Evolutionary conservation across 768 basidiomycete genomes (phyloP), one percentile per base, ranked within the genome.

Genomic region (Xerocomellus intermedius): DNA sequence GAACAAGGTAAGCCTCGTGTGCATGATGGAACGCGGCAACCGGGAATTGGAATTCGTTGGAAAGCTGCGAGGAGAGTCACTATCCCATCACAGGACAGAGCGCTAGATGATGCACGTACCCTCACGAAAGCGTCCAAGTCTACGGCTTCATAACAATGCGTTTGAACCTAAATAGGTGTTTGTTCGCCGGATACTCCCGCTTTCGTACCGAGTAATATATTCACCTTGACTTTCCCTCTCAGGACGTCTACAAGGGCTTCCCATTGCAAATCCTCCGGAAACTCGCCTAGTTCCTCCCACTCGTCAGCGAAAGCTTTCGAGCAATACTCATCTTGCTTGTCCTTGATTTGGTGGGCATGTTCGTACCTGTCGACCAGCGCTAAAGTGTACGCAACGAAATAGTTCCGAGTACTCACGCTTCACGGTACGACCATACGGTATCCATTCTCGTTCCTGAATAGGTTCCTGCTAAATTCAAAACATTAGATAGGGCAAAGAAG

Each of bases 21-120:
- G 90, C 89, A 60, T 91, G 89, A 61, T 91, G 89, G 70, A 90
- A 82, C 0, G 86, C 85, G 0, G 88, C 82, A 36, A 91, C 74
- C 0, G 85, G 81, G 71, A 89, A 89, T 56, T 89, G 74, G 75
- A 91, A 93, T 59, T 93, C 90, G 69, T 92, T 89, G 10, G 88
- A 82, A 4, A 92, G 75, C 78, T 89, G 52, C 3, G 5, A 52
- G 37, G 6, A 12, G 30, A 8, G 38, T 55, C 21, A 45, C 7
- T 3, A 19, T 37, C 26, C 19, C 8, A 28, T 30, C 17, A 12
- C 5, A 10, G 2, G 7, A 49, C 7, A 6, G 13, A 26, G 16
- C 21, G 8, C 10, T 8, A 1, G 28, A 35, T 10, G 17, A 35
- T 30, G n/a, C 5, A 67, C 82, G 12, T 65, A 85, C 85, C 49